Evolutionary conservation across 2,329 filamentous ascomycete species (phyloP), one percentile per base, ranked within the genome.

Genomic region (Trichophyton simii): DNA sequence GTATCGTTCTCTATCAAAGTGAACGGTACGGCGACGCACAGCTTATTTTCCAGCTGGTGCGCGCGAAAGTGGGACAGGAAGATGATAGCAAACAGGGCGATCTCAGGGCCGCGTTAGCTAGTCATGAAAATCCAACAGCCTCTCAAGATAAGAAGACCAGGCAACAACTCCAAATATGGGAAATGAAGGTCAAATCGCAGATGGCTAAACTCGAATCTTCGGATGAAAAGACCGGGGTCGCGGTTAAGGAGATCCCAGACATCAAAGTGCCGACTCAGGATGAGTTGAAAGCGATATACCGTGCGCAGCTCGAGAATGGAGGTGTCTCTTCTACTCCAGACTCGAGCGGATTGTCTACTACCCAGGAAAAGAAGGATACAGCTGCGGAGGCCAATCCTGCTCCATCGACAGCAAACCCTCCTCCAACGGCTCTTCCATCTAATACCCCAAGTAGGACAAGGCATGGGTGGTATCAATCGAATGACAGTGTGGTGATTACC

Each of bases 21-120:
- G 83, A 82, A 38, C 80, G 83, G 60, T 89, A 85, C 67, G 90
- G 86, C 2, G 87, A 96, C 73, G 87, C 91, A 0, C 82, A 86
- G 62, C 82, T 84, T 66, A 83, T 91, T 65, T 83, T 91, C 20
- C 77, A 75, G n/a, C 73, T 80, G 34, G 79, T 85, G 13, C 69
- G 70, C 48, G 77, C 77, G 63, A 80, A 79, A 67, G 74, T 80
- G 60, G 78, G 81, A 60, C 71, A 46, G 31, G 18, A 31, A n/a
- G 34, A 68, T 22, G 28, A 15, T 11, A 38, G 15, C n/a, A 58
- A 41, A 22, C 62, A 73, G 11, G 67, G 68, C 63, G 67, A 63
- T 62, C 71, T 71, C n/a, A 71, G 73, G 68, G 60, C 63, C 41
- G 60, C 61, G 8, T 46, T 60, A 18, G 38, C 20, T 38, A 66